Evolutionary conservation across 2,329 filamentous ascomycete species (phyloP), one percentile per base, ranked within the genome.

Genomic region (Fusarium caatingaense): DNA sequence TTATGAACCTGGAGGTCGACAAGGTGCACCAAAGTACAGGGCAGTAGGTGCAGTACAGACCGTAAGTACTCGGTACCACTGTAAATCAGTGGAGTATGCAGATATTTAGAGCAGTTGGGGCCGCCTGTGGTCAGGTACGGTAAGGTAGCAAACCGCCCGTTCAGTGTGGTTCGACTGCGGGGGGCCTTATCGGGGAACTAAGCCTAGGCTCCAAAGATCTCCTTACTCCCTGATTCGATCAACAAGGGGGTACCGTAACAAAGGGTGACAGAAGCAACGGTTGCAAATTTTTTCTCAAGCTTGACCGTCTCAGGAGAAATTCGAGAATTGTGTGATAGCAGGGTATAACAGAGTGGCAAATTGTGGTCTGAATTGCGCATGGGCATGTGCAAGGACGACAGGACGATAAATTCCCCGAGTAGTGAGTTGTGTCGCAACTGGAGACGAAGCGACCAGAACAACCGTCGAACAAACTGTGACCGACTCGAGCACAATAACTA

Each of bases 331-430:
- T 73, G 73, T 67, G 69, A 75, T 70, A 56, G 67, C 71, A 75
- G 73, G 73, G 73, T 73, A 56, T 64, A 60, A 64, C 49, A 60
- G 63, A 59, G 73, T 75, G 73, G 73, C 73, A 75, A 75, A 75
- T 71, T 75, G 53, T 66, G 60, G 61, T 65, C 61, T 58, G 62
- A 64, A 68, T 51, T 60, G 64, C 54, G 66, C 56, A 66, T 68
- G 72, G 66, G 63, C 72, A 69, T 74, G 73, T 75, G 73, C 73
- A 72, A 68, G 65, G 72, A 75, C 73, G 62, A 75, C 63, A 75
- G 72, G 72, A 68, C 48, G 44, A 69, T 50, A 70, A 70, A 75
- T 73, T 74, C 64, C 70, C 71, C 71, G 67, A 69, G 55, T 53
- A 44, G 56, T 53, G 42, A 61, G 51, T 49, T 51, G 61, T 59